phyloP scores from a whole-genome alignment of 306 rosid genomes.

The Nissolia schottii region DNA sequence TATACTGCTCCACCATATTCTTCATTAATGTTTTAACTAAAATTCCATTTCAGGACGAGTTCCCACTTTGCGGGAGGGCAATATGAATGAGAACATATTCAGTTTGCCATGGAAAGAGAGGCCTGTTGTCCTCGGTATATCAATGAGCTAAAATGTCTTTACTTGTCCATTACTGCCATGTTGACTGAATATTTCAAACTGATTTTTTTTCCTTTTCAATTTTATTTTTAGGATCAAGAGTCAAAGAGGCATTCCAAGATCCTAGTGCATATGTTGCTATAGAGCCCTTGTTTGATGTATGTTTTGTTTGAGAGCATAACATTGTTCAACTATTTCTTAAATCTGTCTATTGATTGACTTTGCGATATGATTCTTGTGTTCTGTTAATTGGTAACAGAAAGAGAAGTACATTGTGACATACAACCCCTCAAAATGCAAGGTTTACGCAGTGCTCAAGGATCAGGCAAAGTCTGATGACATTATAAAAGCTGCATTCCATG shows the following conservation, averaged over 20 bases:
- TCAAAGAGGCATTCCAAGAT: constrained; percentile 96
- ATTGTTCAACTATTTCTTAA: neutral
- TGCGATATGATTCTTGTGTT: constrained; percentile 18
- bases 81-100: constrained; percentile 69
- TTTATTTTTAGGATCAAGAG: constrained; percentile 64
- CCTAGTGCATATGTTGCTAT: constrained; percentile 77
- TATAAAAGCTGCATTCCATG: constrained; percentile 93
- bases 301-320: constrained; percentile 3
- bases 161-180: constrained; percentile 17
- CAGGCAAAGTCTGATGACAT: constrained; percentile 96
- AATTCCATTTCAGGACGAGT: constrained; percentile 60
- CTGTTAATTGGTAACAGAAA: constrained; percentile 49
- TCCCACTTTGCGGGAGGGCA: constrained; percentile 81
- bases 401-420: constrained; percentile 87
- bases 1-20: constrained; percentile 6
- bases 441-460: constrained; percentile 91
- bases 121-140: constrained; percentile 88
- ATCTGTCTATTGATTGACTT: constrained; percentile 1
- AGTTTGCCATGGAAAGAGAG: constrained; percentile 88
- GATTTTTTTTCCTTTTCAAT: constrained; percentile 7
- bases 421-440: constrained; percentile 72
- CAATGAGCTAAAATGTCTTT: constrained; percentile 1
- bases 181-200: constrained; percentile 19
- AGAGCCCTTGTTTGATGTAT: constrained; percentile 82
- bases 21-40: constrained; percentile 16